Evolutionary conservation across 805 yeast species (phyloP), one percentile per base, ranked within the genome.

Genomic region (Wickerhamomyces xylosicus): DNA sequence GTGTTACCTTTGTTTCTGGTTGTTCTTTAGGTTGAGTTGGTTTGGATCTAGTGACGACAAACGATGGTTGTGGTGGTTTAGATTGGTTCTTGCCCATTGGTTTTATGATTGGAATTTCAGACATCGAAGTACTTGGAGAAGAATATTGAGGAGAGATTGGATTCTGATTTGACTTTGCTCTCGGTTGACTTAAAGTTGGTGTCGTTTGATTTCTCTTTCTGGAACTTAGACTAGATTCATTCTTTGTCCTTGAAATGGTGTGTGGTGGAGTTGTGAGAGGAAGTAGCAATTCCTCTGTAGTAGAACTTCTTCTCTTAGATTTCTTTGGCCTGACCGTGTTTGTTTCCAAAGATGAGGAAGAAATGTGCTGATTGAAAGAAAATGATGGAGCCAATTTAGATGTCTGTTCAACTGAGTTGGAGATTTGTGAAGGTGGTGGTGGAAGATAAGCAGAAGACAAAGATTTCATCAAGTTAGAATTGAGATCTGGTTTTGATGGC

Each of bases 381-480:
- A 15, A 4, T 5, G 35, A 15, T 31, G 39, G 31, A 16, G 14
- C 13, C 21, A 28, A 11, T 19, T 28, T 28, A 3, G 19, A 13
- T 20, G 28, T n/a, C 14, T 33, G 28, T 33, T 19, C 15, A 19
- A 19, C 28, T 34, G n/a, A 19, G 34, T 18, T 32, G 17, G 41
- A 18, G 40, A 40, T 39, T 31, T 40, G 31, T 33, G 49, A 32
- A n/a, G 67, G 67, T 2, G 67, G 67, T 9, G 67, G 67, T 5
- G 68, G 68, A 19, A 63, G 54, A 37, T 63, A 64, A 25, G 63
- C 64, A 21, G 67, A 62, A 17, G 59, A 56, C 42, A 63, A 44
- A 18, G 67, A 62, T 48, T 58, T 61, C 39, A 61, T 47, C 38
- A 62, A 49, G 51, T 54, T 57, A 21, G 58, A 49, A 44, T 54